Evolutionary conservation across 305 asterid genomes (phyloP), one percentile per base, ranked within the genome.

Genomic region (Fraxinus velutina): DNA sequence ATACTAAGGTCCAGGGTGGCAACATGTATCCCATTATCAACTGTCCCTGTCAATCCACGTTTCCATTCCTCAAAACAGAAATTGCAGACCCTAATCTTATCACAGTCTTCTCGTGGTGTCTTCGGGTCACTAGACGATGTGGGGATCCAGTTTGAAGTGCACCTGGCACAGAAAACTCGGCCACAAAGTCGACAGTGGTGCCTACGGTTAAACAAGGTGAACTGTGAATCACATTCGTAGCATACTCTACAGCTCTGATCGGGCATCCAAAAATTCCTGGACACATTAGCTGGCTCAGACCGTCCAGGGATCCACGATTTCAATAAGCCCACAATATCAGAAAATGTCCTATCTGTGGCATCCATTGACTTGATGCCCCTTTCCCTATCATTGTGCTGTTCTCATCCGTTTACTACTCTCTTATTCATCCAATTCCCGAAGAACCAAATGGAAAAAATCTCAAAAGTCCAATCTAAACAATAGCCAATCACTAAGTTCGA

Each of bases 201-300:
- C 88, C 98, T 94, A 57, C 98, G 89, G 87, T 96, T 94, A 76
- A 94, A 89, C 88, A 93, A 87, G 5, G 93, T 91, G 89, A 96
- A 96, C 66, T 89, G 92, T 0, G 94, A 84, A 91, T 96, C 99
- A 88, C 99, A 96, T 78, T 96, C 99, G 83, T 96, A 96, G 90
- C 99, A 96, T 62, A 96, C 98, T 90, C 91, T 90, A 90, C 99
- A 96, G 79, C 98, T 96, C 88, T 91, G 87, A 82, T 96, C 99
- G 83, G 98, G 99, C 98, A 96, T 96, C 99, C 99, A 96, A 83
- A 96, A 96, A 86, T 96, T 98, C 92, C 97, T 91, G 3, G 97
- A 92, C 86, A 89, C 90, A 78, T 93, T 88, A 76, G 93, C 88
- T 47, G 97, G 96, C 85, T 92, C 93, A 10, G 90, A 82, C 86